Conservation (phyloP, 1,139 yeast species). For the Taiozyma onychis region DNA sequence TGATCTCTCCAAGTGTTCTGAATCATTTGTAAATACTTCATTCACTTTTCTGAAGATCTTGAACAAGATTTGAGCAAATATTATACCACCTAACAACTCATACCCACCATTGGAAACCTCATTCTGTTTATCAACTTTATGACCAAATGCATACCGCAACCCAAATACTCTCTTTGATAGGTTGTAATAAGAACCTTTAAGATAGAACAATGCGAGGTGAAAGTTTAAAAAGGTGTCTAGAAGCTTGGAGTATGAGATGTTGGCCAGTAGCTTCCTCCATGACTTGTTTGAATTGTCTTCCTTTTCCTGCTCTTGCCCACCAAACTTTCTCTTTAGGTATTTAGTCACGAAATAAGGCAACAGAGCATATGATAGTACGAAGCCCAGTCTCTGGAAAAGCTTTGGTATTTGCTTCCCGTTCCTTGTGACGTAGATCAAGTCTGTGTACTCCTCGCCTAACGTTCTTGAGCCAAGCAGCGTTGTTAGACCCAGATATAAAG, state of each 20-base stretch:
- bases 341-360: conserved; percentile 48
- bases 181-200: conserved; percentile 75
- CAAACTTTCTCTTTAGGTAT: conserved; percentile 15
- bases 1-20: neutral
- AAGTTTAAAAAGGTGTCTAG: conserved; percentile 52
- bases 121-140: conserved; percentile 44
- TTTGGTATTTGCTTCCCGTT: conserved; percentile 48
- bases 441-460: conserved; percentile 92
- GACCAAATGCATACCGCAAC: conserved; percentile 71
- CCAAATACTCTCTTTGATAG: conserved; percentile 75
- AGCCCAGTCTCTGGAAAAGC: conserved; percentile 41
- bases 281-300: conserved; percentile 21
- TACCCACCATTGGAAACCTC: conserved; percentile 50
- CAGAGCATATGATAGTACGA: conserved; percentile 48
- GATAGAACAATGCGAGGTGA: conserved; percentile 78
- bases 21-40: conserved; percentile 4
- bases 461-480: conserved; percentile 76
- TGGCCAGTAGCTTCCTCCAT: conserved; percentile 8
- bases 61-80: conserved; percentile 54
- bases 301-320: conserved; percentile 6
- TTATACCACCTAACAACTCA: conserved; percentile 68
- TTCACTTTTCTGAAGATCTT: conserved; percentile 27
- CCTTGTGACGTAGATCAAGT: conserved; percentile 61
- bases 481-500: conserved; percentile 62
- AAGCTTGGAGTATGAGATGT: conserved; percentile 34